A percentile compares a stretch with the other conserved stretches of the same genome.
Conservation (phyloP, 2,329 filamentous ascomycete genomes). For the Fusarium sp. region DNA sequence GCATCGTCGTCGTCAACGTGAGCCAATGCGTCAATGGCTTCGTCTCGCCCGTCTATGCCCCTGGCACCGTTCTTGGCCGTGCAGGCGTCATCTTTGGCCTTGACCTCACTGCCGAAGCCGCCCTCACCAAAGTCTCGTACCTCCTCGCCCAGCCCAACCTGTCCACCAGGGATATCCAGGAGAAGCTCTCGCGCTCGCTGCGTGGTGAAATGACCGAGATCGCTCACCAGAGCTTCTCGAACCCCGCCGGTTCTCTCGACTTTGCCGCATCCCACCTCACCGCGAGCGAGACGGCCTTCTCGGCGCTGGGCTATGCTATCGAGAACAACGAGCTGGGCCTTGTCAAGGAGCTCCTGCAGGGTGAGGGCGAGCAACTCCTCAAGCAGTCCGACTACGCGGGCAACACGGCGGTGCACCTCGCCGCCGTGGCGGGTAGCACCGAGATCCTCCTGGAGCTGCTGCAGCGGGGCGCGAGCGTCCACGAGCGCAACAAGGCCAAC, state of each 20-base stretch:
- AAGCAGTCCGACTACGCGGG: constrained; percentile 83
- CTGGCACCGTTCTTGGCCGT: constrained; percentile 78
- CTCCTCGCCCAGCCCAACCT: constrained; percentile 74
- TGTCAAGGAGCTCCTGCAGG: constrained; percentile 72
- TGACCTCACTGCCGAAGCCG: constrained; percentile 89
- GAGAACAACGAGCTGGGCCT: constrained; percentile 72
- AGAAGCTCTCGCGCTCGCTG: constrained; percentile 76
- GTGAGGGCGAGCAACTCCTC: constrained; percentile 71
- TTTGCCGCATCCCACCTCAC: constrained; percentile 55
- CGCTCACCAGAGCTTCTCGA: constrained; percentile 76
- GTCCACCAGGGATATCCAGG: constrained; percentile 71
- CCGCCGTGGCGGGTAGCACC: constrained; percentile 62
- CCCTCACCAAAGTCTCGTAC: constrained; percentile 89
- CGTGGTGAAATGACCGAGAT: constrained; percentile 87
- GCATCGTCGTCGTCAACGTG: constrained; percentile 88
- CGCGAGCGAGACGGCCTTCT: constrained; percentile 70
- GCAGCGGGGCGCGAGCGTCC: constrained; percentile 70
- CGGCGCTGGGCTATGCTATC: constrained; percentile 82
- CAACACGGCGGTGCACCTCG: constrained; percentile 73
- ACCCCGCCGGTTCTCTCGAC: constrained; percentile 67
- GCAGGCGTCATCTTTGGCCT: constrained; percentile 90
- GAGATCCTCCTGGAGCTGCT: constrained; percentile 68
- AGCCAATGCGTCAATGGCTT: constrained; percentile 86
- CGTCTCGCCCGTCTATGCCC: constrained; percentile 80
- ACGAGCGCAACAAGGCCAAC: constrained; percentile 70